Evolutionary conservation across 139 green algal genomes (phyloP).

Genomic region (Coccomyxa sp.): DNA sequence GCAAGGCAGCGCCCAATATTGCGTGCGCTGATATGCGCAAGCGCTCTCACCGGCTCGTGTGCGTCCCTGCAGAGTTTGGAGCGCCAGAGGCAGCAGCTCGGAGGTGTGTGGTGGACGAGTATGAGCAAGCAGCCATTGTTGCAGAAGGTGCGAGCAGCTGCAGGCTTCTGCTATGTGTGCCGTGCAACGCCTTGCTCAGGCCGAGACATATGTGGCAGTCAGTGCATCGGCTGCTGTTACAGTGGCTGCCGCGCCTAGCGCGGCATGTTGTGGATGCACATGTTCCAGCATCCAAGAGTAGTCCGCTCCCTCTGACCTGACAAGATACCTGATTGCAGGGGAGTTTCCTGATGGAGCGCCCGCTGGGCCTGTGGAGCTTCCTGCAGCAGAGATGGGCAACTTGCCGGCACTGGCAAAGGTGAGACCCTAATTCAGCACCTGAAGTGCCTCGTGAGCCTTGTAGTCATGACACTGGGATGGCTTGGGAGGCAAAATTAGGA

Average conservation of each 20-base stretch:
- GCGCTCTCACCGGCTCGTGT: background rate
- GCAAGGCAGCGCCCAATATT: too few species aligned
- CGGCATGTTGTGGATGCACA: too few species aligned
- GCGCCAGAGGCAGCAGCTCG: slow-evolving; percentile 6
- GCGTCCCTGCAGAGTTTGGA: background rate
- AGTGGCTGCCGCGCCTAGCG: too few species aligned
- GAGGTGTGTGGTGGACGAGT: slow-evolving; percentile 42
- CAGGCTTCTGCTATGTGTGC: background rate
- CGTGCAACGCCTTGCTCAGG: too few species aligned
- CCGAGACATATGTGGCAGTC: too few species aligned
- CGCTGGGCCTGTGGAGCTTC: slow-evolving; percentile 56
- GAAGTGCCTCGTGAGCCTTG: too few species aligned
- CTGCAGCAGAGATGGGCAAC: slow-evolving; percentile 66
- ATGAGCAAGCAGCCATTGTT: slow-evolving; percentile 19
- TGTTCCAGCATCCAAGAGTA: too few species aligned
- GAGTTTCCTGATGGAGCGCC: background rate
- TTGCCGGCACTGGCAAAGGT: slow-evolving; percentile 80
- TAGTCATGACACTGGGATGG: too few species aligned
- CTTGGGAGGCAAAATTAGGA: too few species aligned
- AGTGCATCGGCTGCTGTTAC: too few species aligned
- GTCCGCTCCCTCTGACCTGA: too few species aligned
- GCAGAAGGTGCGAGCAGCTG: slow-evolving; percentile 1
- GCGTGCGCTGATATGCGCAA: background rate
- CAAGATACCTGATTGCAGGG: background rate
- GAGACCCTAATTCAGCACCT: too few species aligned